These are phyloP conservation scores for Magnusiomyces paraingens DNA, from an alignment of 1,139 yeast species.

Conservation along the genomic window DNA sequence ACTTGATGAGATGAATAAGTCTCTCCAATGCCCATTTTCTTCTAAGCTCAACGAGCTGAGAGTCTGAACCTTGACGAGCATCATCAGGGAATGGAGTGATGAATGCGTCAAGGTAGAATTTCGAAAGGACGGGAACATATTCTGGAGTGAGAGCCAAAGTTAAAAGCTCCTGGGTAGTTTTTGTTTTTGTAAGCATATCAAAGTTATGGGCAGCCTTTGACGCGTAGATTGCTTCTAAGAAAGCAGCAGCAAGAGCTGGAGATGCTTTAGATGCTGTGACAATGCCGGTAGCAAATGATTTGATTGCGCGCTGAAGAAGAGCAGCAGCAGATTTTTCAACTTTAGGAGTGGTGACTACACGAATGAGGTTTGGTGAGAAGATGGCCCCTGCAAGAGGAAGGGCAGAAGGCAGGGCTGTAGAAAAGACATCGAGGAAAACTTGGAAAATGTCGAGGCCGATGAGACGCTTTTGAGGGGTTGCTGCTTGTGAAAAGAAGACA, in stretches of 20 bases:
- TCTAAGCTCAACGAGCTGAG: conserved; percentile 36
- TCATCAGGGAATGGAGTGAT: conserved; percentile 29
- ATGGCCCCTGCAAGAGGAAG: conserved; percentile 33
- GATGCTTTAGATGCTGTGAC: conserved; percentile 36
- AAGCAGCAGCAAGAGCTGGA: conserved; percentile 43
- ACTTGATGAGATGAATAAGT: conserved; percentile 45
- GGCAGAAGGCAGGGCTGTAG: conserved; percentile 21
- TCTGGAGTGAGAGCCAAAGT: conserved; percentile 25
- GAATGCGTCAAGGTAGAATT: conserved; percentile 31
- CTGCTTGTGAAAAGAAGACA: conserved; percentile 62
- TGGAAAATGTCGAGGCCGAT: conserved; percentile 77
- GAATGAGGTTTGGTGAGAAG: conserved; percentile 40
- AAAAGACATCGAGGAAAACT: conserved; percentile 36
- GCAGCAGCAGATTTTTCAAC: background rate
- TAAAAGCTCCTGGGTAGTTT: conserved; percentile 52
- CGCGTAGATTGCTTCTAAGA: conserved; percentile 45
- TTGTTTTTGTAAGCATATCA: conserved; percentile 72
- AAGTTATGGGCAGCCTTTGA: conserved; percentile 60
- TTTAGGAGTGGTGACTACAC: background rate
- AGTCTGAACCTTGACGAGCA: conserved; percentile 16
- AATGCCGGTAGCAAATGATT: conserved; percentile 38
- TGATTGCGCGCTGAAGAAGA: conserved; percentile 34
- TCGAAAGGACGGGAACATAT: conserved; percentile 30
- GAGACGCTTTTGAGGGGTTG: conserved; percentile 81
- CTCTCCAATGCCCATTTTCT: conserved; percentile 67